Percentiles rank a stretch among this genome's conserved stretches.
Conservation (phyloP, 805 yeast genomes). For the Nakazawaea sp. region DNA sequence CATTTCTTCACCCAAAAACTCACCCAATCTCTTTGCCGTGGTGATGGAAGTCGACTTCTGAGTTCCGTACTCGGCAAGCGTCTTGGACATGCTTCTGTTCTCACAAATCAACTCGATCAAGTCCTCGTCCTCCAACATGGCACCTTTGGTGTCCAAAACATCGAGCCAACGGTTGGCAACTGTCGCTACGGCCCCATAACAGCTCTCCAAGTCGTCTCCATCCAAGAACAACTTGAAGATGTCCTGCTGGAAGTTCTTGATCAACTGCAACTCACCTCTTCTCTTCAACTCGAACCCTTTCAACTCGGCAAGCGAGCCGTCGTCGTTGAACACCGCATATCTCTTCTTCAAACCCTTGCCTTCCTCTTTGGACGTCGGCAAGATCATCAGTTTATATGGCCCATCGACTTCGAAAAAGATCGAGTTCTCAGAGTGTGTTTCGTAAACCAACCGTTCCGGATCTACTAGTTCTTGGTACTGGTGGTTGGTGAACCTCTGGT, state of each 20-base stretch:
- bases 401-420: slow-evolving; percentile 98
- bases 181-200: slow-evolving; percentile 83
- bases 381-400: slow-evolving; percentile 94
- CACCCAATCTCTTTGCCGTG: slow-evolving; percentile 89
- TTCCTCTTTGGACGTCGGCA: slow-evolving; percentile 96
- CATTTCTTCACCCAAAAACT: slow-evolving; percentile 93
- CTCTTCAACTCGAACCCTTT: slow-evolving; percentile 96
- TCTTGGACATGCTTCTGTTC: slow-evolving; percentile 90
- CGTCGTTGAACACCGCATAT: slow-evolving; percentile 94
- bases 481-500: slow-evolving; percentile 83
- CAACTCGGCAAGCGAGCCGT: slow-evolving; percentile 89
- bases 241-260: slow-evolving; percentile 93
- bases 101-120: slow-evolving; percentile 92
- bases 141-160: slow-evolving; percentile 82
- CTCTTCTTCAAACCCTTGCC: slow-evolving; percentile 95
- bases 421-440: slow-evolving; percentile 80
- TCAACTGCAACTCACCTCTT: slow-evolving; percentile 90
- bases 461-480: slow-evolving; percentile 88
- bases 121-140: slow-evolving; percentile 87
- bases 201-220: slow-evolving; percentile 69
- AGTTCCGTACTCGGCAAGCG: slow-evolving; percentile 78
- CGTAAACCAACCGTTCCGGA: slow-evolving; percentile 59
- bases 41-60: slow-evolving; percentile 95
- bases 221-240: slow-evolving; percentile 86
- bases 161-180: slow-evolving; percentile 97